Percentiles rank a stretch among this genome's conserved stretches.
These are phyloP conservation scores for Epichloe sp. DNA, from an alignment of 2,329 filamentous ascomycete species.

Conservation along the genomic window DNA sequence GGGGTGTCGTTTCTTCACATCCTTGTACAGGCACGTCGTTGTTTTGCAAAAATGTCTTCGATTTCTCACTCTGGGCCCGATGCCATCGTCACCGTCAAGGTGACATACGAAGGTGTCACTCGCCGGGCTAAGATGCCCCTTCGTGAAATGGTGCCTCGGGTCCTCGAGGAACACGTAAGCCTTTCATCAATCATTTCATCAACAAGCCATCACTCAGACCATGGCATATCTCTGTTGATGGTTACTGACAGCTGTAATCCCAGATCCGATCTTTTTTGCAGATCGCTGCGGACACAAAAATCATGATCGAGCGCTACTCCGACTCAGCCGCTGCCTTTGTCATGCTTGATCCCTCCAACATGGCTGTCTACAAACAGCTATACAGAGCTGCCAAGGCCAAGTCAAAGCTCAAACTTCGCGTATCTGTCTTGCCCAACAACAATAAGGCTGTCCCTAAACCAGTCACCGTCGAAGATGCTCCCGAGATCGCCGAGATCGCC, in stretches of 20 bases:
- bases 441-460: conserved; percentile 23
- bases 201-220: background rate
- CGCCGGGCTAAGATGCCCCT: conserved; percentile 83
- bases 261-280: conserved; percentile 26
- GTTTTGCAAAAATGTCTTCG: conserved; percentile 15
- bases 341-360: conserved; percentile 62
- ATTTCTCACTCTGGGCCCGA: conserved; percentile 13
- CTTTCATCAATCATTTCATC: conserved; percentile 5
- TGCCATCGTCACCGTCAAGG: conserved; percentile 63
- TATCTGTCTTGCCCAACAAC: conserved; percentile 34
- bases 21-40: background rate
- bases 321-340: conserved; percentile 80
- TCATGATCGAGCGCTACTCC: conserved; percentile 79
- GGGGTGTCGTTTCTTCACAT: background rate
- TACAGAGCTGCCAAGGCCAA: conserved; percentile 96
- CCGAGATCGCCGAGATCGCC: conserved; percentile 24
- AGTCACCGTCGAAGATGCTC: conserved; percentile 38
- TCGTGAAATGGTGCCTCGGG: conserved; percentile 61
- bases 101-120: conserved; percentile 60
- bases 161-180: conserved; percentile 76
- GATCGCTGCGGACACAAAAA: conserved; percentile 24
- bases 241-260: background rate
- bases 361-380: conserved; percentile 87
- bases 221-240: no score
- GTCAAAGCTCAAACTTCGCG: conserved; percentile 84